Base-by-base conservation (phyloP, 1,284 basidiomycete genomes). In the Austroboletus niveus region DNA sequence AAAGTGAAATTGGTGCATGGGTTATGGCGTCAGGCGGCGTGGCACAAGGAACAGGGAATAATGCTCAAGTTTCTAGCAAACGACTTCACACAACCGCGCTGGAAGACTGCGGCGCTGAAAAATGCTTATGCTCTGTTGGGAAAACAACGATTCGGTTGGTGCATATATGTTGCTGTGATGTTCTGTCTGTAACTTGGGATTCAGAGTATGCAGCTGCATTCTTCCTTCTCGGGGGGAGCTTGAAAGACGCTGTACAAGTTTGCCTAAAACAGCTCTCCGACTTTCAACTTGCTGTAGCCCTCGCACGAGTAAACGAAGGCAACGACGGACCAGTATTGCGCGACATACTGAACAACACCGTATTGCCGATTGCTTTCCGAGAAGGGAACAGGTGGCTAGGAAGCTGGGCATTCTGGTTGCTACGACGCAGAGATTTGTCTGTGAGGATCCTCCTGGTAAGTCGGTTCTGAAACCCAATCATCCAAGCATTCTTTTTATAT, bases 151-250 rank as follows among this genome's bases (percentile, higher is more conserved):
- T 97, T 91, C 63, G 89, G 94, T 94, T 51, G 53, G 84, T 71
- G 38, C 15, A 47, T 38, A 20, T 41, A 30, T 49, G n/a, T 24
- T 38, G 10, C 42, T 3, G 24, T n/a, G 9, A 45, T 20, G 29
- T 29, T 39, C 34, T 43, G 47, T 58, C 55, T 15, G 57, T 57
- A 42, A 53, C 49, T 36, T 11, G 12, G 27, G 48, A 22, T 40
- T 12, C 55, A 95, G 94, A 93, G 64, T 97, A 98, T 66, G 96
- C 97, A 12, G 95, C 94, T 0, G 94, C 94, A 0, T 99, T 99
- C 73, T 99, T 99, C 75, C 79, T 99, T 52, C 81, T 99, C 0
- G 96, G 93, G 2, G 88, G 85, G 22, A 86, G 86, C 39, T 72
- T 97, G 20, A 90, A 90, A 68, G 97, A 98, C 61, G 95, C 96